Base-by-base conservation (phyloP, 345 rosid species). In the Atalantia buxifolia region DNA sequence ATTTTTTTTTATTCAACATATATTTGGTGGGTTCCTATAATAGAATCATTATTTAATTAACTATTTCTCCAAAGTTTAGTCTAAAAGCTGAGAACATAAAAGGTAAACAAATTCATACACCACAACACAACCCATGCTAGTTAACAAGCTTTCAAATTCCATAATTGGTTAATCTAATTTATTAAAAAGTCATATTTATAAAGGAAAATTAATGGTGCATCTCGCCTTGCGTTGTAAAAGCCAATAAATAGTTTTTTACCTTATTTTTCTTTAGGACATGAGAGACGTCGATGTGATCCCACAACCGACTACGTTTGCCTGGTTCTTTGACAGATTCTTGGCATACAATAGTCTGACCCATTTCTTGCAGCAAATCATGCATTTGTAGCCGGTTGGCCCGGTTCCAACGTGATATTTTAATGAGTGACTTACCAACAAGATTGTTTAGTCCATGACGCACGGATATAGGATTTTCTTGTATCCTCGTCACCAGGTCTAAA, bases 281-380 rank as follows among this genome's bases (percentile, higher is more conserved):
- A 19, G 0, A 2, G 24, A 77, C 2, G n/a, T 77, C 76, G 9
- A 40, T 12, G 42, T 28, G 38, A 59, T 60, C 1, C 80, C 80
- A 77, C 33, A 70, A 28, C 50, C 76, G 61, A 45, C 75, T 70
- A n/a, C 70, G 62, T 28, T 28, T 70, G 8, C 70, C 45, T 40
- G 10, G 45, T 40, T 40, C 45, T 40, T 40, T 22, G 9, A 12
- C 0, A 13, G 53, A 72, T 72, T 72, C 66, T 48, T 78, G 72
- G 24, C 24, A 36, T 55, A 78, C 78, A 48, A 80, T 48, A 21
- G 33, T 75, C 5, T 25, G 16, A 27, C 75, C 78, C 70, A 80
- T 74, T 6, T 83, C 85, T 73, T 85, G 85, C 38, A 84, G 71
- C 78, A 85, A 80, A 81, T 86, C 87, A 78, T 88, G 87, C 85